phyloP scores from a whole-genome alignment of 352 stramenopile species.

The Pythium biforme region DNA sequence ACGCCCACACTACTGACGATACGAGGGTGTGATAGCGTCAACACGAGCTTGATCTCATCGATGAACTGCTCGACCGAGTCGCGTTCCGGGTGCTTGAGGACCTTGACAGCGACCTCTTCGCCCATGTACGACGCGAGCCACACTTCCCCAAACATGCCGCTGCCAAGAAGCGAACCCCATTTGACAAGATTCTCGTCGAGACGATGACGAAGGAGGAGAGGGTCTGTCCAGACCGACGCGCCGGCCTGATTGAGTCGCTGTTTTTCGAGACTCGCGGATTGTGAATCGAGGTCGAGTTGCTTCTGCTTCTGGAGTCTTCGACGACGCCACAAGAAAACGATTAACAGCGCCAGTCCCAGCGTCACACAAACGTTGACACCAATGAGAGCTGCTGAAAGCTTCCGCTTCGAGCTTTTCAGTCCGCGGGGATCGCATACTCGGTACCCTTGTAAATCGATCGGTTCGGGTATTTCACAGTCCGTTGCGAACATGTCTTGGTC shows the following conservation, averaged over 20 bases:
- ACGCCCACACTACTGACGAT: slow-evolving; percentile 25
- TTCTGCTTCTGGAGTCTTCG: not conserved
- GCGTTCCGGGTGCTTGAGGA: not conserved
- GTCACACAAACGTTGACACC: no score
- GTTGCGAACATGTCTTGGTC: not conserved
- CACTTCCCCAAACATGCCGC: slow-evolving; percentile 25
- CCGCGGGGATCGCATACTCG: not conserved
- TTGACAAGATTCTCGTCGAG: not conserved
- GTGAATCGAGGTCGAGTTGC: not conserved
- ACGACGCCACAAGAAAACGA: no score
- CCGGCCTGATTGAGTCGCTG: not conserved
- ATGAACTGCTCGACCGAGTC: slow-evolving; percentile 8
- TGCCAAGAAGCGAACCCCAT: not conserved
- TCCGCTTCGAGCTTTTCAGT: no score
- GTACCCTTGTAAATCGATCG: not conserved
- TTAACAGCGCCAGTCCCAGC: not conserved
- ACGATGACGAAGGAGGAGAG: slow-evolving; percentile 4
- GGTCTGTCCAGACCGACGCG: slow-evolving; percentile 1
- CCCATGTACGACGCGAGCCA: slow-evolving; percentile 20
- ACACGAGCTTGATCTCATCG: slow-evolving; percentile 17
- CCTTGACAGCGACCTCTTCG: not conserved
- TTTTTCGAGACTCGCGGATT: not conserved
- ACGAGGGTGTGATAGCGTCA: slow-evolving; percentile 1
- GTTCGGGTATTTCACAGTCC: not conserved
- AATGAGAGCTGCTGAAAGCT: not conserved